Conservation (phyloP, 140 eudicot genomes). For the Erigeron philadelphicus region DNA sequence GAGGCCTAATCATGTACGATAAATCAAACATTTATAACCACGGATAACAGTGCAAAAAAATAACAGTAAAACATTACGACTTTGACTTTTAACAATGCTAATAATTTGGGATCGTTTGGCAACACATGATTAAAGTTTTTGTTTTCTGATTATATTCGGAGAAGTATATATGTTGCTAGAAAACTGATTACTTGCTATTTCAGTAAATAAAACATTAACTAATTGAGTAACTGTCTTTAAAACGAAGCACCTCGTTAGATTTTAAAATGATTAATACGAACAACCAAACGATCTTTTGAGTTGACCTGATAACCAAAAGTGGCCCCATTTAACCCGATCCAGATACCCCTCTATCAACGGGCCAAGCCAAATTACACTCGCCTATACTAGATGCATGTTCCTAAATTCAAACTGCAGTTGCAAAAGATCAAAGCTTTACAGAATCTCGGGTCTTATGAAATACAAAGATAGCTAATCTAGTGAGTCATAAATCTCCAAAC, state of each 20-base stretch:
- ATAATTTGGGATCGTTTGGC: not conserved
- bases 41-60: not conserved
- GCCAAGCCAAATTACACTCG: not conserved
- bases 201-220: not conserved
- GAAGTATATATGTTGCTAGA: not conserved
- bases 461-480: not conserved
- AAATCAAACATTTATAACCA: not conserved
- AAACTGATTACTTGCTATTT: not conserved
- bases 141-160: not conserved
- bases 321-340: not conserved
- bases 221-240: not conserved
- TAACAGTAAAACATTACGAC: not conserved
- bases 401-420: not conserved
- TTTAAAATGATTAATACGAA: not conserved
- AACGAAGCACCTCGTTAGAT: not conserved
- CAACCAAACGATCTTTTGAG: not conserved
- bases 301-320: not conserved
- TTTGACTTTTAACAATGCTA: not conserved
- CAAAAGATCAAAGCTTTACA: not conserved
- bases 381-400: not conserved
- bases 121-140: not conserved
- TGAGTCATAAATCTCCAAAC: not conserved
- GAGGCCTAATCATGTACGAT: not conserved
- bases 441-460: not conserved
- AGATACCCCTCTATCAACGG: not conserved